Conservation (phyloP, 73 alveolate genomes). For the Paramecium sonneborni region DNA sequence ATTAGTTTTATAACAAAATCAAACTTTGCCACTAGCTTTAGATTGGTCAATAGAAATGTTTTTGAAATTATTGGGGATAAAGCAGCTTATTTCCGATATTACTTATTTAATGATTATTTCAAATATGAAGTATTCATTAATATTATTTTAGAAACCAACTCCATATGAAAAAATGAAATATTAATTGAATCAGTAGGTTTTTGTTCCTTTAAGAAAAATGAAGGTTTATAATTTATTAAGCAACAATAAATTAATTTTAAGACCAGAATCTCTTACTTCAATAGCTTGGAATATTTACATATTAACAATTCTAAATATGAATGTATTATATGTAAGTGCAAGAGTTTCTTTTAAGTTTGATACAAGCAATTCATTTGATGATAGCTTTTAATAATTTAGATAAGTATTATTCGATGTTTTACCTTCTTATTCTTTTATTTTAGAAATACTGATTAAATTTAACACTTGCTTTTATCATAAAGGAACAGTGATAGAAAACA, state of each 20-base stretch:
- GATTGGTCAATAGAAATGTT: slow-evolving; percentile 20
- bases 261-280: slow-evolving; percentile 14
- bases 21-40: slow-evolving; percentile 50
- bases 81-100: slow-evolving; percentile 23
- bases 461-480: slow-evolving; percentile 38
- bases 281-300: slow-evolving; percentile 54
- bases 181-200: slow-evolving; percentile 8
- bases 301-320: slow-evolving; percentile 16
- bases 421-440: slow-evolving; percentile 35
- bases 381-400: neutral
- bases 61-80: slow-evolving; percentile 42
- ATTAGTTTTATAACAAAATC: slow-evolving; percentile 49
- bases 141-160: slow-evolving; percentile 21
- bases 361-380: neutral
- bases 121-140: slow-evolving; percentile 22
- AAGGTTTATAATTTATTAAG: neutral
- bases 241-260: slow-evolving; percentile 1
- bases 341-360: slow-evolving; percentile 38
- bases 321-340: slow-evolving; percentile 25
- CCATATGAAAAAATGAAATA: slow-evolving; percentile 30
- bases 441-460: slow-evolving; percentile 34
- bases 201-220: slow-evolving; percentile 46
- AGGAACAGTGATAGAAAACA: slow-evolving; percentile 40
- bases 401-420: slow-evolving; percentile 2
- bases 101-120: neutral